A percentile compares a stretch with the other conserved stretches of the same genome.
phyloP scores from a whole-genome alignment of 148 eudicot species.

The Rhododendron kiyosumense region DNA sequence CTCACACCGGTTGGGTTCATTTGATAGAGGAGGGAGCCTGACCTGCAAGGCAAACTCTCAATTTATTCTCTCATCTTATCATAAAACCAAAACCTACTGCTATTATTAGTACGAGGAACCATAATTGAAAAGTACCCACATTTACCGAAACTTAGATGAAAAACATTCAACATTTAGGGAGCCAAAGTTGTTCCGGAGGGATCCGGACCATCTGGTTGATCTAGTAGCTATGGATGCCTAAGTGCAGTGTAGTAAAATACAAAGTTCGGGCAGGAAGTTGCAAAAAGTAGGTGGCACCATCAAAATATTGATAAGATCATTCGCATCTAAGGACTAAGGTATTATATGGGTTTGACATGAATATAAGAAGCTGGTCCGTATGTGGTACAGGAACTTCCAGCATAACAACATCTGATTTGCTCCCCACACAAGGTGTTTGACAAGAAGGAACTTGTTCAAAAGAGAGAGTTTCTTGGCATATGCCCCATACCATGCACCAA shows the following conservation, averaged over 20 bases:
- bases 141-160: neutral
- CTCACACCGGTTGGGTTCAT: slow-evolving; percentile 78
- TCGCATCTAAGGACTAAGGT: neutral
- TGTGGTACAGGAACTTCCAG: neutral
- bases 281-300: neutral
- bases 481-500: neutral
- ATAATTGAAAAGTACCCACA: too few relatives aligned
- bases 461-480: neutral
- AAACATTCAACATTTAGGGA: neutral
- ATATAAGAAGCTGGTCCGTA: neutral
- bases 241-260: neutral
- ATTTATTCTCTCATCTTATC: neutral
- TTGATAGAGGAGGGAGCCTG: slow-evolving; percentile 93
- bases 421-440: neutral
- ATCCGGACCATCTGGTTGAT: neutral
- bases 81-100: neutral
- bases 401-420: neutral
- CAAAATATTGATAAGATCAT: neutral
- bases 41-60: slow-evolving; percentile 33
- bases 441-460: neutral
- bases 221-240: neutral
- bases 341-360: neutral
- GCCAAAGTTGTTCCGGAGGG: slow-evolving; percentile 3
- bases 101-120: neutral
- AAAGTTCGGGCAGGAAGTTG: neutral